These are phyloP conservation scores for Neopestalotiopsis rosae DNA, from an alignment of 2,329 filamentous ascomycete genomes.

Conservation along the genomic window DNA sequence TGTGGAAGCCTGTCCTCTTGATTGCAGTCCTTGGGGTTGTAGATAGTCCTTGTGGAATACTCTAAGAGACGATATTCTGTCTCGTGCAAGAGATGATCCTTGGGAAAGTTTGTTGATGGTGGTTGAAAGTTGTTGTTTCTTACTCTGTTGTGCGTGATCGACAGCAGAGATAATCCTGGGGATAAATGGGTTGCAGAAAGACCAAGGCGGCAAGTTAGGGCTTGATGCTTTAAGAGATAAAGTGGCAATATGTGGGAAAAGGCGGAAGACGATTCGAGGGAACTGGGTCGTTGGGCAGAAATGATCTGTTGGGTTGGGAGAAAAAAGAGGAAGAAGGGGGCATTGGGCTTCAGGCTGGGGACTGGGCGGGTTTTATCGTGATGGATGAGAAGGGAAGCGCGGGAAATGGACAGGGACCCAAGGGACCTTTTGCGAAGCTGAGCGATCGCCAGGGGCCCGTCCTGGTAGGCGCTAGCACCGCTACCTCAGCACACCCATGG, in stretches of 20 bases:
- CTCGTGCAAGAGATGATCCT: slow-evolving; percentile 11
- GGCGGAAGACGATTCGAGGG: slow-evolving; percentile 28
- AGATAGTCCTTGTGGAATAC: slow-evolving; percentile 17
- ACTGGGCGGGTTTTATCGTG: slow-evolving; percentile 55
- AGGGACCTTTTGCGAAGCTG: slow-evolving; percentile 22
- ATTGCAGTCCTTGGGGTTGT: slow-evolving; percentile 4
- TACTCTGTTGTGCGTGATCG: slow-evolving; percentile 5
- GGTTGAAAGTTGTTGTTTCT: no score
- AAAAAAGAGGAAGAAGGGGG: slow-evolving; percentile 36
- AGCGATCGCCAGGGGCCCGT: slow-evolving; percentile 13
- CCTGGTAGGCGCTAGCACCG: not conserved
- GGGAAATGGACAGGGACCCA: not conserved
- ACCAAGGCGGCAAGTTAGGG: slow-evolving; percentile 17
- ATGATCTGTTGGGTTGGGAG: slow-evolving; percentile 40
- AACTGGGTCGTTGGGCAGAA: slow-evolving; percentile 40
- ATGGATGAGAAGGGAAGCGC: not conserved
- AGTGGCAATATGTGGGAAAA: slow-evolving; percentile 19
- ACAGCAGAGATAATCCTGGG: slow-evolving; percentile 19
- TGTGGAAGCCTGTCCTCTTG: slow-evolving; percentile 11
- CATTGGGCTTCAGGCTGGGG: slow-evolving; percentile 49
- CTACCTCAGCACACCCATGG: slow-evolving; percentile 8
- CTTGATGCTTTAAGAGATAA: slow-evolving; percentile 24
- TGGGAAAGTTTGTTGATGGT: slow-evolving; percentile 13
- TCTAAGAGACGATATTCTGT: slow-evolving; percentile 10
- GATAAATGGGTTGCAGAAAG: slow-evolving; percentile 6